These are phyloP conservation scores for Parathielavia appendiculata DNA, from an alignment of 495 filamentous ascomycete genomes.

Conservation along the genomic window DNA sequence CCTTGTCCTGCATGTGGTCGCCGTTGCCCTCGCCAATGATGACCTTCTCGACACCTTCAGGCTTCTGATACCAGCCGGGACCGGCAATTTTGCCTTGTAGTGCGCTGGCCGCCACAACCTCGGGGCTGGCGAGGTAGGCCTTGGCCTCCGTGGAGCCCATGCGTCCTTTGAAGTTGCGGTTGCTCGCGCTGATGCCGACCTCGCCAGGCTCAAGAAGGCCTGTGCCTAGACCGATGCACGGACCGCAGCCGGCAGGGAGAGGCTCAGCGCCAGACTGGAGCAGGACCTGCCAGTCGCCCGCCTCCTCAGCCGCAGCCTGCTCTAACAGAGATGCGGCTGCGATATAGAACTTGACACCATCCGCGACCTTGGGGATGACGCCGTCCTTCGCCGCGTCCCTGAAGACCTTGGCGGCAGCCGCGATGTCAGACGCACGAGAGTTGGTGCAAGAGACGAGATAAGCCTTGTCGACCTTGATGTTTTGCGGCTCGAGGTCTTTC, in stretches of 20 bases:
- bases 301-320: conserved; percentile 70
- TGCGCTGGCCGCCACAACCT: conserved; percentile 87
- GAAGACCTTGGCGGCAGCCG: conserved; percentile 81
- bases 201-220: conserved; percentile 81
- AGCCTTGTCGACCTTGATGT: conserved; percentile 76
- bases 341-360: conserved; percentile 82
- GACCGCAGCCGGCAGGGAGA: conserved; percentile 76
- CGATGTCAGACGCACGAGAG: conserved; percentile 73
- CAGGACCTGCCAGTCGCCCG: conserved; percentile 83
- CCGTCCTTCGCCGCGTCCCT: conserved; percentile 61
- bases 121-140: conserved; percentile 84
- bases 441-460: conserved; percentile 95
- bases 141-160: conserved; percentile 82
- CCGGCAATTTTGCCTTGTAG: conserved; percentile 71
- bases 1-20: background rate
- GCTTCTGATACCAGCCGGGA: conserved; percentile 73
- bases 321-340: conserved; percentile 80
- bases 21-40: conserved; percentile 5
- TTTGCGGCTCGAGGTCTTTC: conserved; percentile 60
- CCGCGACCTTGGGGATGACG: conserved; percentile 65
- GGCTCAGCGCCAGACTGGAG: conserved; percentile 72
- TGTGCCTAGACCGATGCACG: conserved; percentile 85
- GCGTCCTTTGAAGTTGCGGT: conserved; percentile 90
- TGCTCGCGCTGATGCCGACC: conserved; percentile 82
- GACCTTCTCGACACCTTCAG: conserved; percentile 50